Percentiles rank a stretch among this genome's conserved stretches.
phyloP scores from a whole-genome alignment of 768 basidiomycete genomes.

The Psilocybe cubensis region DNA sequence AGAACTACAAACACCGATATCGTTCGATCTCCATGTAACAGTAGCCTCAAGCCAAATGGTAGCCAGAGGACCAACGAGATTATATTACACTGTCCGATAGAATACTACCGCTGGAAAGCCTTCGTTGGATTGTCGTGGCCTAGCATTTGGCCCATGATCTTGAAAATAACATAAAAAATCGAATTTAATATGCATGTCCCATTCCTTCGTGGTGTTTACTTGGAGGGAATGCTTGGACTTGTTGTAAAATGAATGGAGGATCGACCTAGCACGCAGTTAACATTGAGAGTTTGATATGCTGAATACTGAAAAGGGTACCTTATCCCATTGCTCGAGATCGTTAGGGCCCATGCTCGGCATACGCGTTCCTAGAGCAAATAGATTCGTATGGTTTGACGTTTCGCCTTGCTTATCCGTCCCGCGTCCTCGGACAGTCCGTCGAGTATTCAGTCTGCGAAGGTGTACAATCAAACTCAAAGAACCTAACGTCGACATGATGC shows the following conservation, averaged over 20 bases:
- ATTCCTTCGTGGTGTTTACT: not conserved
- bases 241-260: slow-evolving; percentile 1
- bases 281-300: not conserved
- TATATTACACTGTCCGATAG: not conserved
- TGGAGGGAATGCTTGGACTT: not conserved
- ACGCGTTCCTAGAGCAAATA: slow-evolving; percentile 53
- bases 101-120: not conserved
- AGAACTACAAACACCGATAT: too few relatives aligned
- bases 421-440: slow-evolving; percentile 53
- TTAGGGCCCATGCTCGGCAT: slow-evolving; percentile 42
- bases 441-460: slow-evolving; percentile 57
- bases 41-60: too few relatives aligned
- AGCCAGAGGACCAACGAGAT: too few relatives aligned
- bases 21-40: too few relatives aligned
- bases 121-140: not conserved
- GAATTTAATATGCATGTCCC: not conserved
- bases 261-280: not conserved
- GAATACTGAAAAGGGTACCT: slow-evolving; percentile 13
- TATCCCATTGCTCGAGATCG: slow-evolving; percentile 39
- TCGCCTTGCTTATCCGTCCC: slow-evolving; percentile 53
- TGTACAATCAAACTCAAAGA: not conserved
- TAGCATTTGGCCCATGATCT: not conserved
- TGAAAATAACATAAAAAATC: not conserved
- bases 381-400: slow-evolving; percentile 47
- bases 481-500: not conserved